phyloP scores from a whole-genome alignment of 805 yeast species.

The Phaffomyces opuntiae region DNA sequence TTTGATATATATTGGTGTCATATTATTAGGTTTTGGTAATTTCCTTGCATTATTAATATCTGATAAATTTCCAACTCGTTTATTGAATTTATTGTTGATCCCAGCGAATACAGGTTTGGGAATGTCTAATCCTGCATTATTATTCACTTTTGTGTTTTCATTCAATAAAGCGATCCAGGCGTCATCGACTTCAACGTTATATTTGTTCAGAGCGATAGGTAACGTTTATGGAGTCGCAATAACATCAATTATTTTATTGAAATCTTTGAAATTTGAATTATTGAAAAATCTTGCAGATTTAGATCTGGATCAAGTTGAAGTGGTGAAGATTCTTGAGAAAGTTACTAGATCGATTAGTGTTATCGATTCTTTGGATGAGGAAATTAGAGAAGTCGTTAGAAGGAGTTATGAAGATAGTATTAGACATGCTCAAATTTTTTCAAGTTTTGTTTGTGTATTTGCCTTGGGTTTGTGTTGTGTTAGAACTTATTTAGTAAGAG shows the following conservation, averaged over 20 bases:
- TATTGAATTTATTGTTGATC: no score
- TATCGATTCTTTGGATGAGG: constrained; percentile 11
- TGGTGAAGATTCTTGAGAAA: constrained; percentile 4
- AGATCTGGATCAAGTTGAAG: constrained; percentile 2
- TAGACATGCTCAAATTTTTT: constrained; percentile 11
- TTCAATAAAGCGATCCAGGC: constrained; percentile 59
- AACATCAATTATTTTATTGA: constrained; percentile 12
- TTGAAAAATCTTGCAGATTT: constrained; percentile 5
- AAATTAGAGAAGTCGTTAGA: constrained; percentile 5
- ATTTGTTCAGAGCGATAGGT: constrained; percentile 57
- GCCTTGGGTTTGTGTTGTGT: constrained; percentile 6
- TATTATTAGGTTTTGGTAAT: no score
- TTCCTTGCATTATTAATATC: no score
- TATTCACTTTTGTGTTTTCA: constrained; percentile 60
- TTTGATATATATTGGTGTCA: no score
- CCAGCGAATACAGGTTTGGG: no score
- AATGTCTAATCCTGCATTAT: constrained; percentile 31
- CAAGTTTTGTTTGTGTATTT: constrained; percentile 5
- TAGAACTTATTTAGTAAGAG: not conserved
- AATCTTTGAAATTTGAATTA: constrained; percentile 4
- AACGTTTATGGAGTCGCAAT: constrained; percentile 56
- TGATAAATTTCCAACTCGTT: no score
- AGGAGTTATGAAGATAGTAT: constrained; percentile 11
- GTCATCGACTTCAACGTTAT: constrained; percentile 55
- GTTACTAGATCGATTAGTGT: constrained; percentile 13